phyloP scores from a whole-genome alignment of 225 moss, liverwort and hornwort species.

The Pleurozium schreberi region DNA sequence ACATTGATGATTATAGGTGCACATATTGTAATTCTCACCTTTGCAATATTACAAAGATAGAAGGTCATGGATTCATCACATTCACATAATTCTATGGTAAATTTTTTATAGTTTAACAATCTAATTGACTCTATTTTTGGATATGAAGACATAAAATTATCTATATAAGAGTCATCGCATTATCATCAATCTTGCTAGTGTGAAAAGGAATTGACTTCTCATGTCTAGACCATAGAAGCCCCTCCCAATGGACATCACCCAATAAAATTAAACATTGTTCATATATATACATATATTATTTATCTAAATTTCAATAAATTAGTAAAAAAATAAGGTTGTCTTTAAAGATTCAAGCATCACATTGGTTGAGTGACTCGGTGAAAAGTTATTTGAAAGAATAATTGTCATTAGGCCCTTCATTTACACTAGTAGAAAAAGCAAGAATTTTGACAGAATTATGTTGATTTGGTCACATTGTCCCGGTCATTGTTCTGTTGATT shows the following conservation, averaged over 20 bases:
- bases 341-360: not conserved
- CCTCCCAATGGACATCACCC: rapidly evolving
- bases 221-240: not conserved
- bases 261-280: not conserved
- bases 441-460: too few species aligned
- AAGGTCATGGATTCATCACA: not conserved
- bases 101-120: not conserved
- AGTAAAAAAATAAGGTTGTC: not conserved
- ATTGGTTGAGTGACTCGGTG: too few species aligned
- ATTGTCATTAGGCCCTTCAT: not conserved
- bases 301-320: not conserved
- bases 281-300: not conserved
- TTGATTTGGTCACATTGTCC: too few species aligned
- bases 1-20: not conserved
- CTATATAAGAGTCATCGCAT: rapidly evolving
- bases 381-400: not conserved
- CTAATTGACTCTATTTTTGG: not conserved
- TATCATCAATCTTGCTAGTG: not conserved
- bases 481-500: too few species aligned
- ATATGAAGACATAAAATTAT: not conserved
- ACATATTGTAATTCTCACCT: not conserved
- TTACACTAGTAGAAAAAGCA: too few species aligned
- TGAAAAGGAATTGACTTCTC: not conserved
- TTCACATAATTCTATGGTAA: not conserved
- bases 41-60: not conserved